Base-by-base conservation (phyloP, 2,329 filamentous ascomycete genomes). In the Epichloe sibirici region DNA sequence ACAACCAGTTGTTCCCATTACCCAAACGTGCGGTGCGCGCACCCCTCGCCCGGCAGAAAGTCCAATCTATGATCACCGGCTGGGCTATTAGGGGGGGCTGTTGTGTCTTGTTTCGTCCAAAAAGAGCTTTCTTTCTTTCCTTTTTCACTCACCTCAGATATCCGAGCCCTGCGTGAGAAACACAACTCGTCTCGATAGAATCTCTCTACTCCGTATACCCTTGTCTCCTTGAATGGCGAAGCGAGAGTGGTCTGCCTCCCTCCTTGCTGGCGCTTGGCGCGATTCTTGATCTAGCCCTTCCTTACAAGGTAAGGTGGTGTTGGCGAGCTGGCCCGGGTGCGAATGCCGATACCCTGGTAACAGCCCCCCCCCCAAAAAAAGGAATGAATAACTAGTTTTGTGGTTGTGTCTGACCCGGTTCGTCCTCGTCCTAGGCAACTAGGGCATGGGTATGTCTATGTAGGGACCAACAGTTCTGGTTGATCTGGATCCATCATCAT, bases 231-330 rank as follows among this genome's bases (percentile, higher is more conserved):
- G 47, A 1, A 21, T 25, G 12, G 23, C n/a, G 25, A 42, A 25
- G 37, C 48, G 38, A 52, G 53, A 51, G 47, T 45, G 51, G 37
- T 45, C 48, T 35, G 46, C 38, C 53, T 48, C 43, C n/a, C 17
- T 34, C 48, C 43, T 54, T 51, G 51, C 51, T 53, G 47, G 51
- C 52, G 50, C 55, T 48, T 56, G 56, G 50, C 48, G 48, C 56
- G 53, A 54, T 52, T 47, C 53, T 47, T 52, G 51, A 55, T 56
- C 45, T 37, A 25, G 51, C 54, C 51, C 42, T 47, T 39, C 37
- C 45, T 35, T 7, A 48, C 46, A 31, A 39, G 28, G 28, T 31
- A 47, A 51, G 45, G 48, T 52, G 45, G 48, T 51, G 53, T 49
- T 42, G 46, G 51, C 40, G 39, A 31, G 39, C 38, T 21, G 9